Conservation (phyloP, 352 stramenopile genomes). For the Phytophthora sp. region DNA sequence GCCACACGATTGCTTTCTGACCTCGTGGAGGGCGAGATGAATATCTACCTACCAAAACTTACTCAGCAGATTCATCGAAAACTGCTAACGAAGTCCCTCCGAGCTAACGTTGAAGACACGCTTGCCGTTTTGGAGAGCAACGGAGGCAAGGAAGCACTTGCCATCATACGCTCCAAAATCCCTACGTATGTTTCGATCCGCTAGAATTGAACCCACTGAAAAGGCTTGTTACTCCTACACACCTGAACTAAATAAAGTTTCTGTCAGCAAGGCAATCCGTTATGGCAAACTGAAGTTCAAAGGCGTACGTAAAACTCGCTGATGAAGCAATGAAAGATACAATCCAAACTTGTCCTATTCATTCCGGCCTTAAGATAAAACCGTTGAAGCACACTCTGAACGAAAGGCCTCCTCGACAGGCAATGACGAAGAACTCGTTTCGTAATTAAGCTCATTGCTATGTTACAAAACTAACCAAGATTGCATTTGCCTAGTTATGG, state of each 20-base stretch:
- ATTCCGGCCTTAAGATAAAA: no score
- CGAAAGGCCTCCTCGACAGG: no score
- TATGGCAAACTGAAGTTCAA: no score
- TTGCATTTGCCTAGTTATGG: no score
- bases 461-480: no score
- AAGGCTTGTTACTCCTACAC: no score
- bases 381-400: no score
- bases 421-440: no score
- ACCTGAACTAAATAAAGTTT: background rate
- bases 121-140: constrained; percentile 73
- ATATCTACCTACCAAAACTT: constrained; percentile 74
- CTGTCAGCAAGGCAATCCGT: no score
- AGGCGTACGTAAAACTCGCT: background rate
- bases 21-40: constrained; percentile 73
- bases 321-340: no score
- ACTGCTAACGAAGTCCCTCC: constrained; percentile 62
- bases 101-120: constrained; percentile 63
- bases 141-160: constrained; percentile 72
- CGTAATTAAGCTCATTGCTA: no score
- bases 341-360: no score
- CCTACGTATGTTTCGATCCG: constrained; percentile 74
- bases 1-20: constrained; percentile 71
- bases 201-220: constrained; percentile 29
- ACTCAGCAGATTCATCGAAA: constrained; percentile 84
- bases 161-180: constrained; percentile 81